Conservation (phyloP, 331 rosid genomes). For the Quercus lobata region DNA sequence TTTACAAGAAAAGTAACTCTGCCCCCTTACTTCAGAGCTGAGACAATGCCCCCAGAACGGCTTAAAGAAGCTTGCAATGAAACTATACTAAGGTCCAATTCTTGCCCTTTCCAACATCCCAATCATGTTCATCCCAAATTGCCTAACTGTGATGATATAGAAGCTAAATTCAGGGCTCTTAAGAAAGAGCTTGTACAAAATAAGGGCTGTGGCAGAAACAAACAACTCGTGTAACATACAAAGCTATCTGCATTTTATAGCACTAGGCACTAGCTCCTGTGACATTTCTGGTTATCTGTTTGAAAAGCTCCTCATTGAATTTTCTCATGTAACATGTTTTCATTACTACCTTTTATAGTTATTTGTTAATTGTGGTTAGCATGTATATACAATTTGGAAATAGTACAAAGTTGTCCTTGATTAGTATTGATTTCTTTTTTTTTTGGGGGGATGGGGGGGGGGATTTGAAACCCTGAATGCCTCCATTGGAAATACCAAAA, state of each 20-base stretch:
- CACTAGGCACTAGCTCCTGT: not conserved
- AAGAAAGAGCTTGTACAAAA: conserved; percentile 43
- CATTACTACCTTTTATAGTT: not conserved
- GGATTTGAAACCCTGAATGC: too few relatives aligned
- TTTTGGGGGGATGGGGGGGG: too few relatives aligned
- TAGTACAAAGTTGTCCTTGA: too few relatives aligned
- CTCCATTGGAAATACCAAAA: too few relatives aligned
- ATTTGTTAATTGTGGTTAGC: too few relatives aligned
- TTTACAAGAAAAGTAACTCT: conserved; percentile 21
- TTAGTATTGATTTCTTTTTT: too few relatives aligned
- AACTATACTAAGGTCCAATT: conserved; percentile 44
- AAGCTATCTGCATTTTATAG: not conserved
- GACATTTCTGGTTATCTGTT: conserved; percentile 2
- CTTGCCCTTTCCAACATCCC: conserved; percentile 49
- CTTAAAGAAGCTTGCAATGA: conserved; percentile 15
- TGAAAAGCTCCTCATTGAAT: not conserved
- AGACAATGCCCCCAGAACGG: conserved; percentile 59
- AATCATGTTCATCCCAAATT: conserved; percentile 81
- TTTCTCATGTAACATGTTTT: not conserved
- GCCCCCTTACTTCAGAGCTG: conserved; percentile 42
- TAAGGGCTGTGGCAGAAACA: conserved; percentile 14
- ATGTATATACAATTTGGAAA: too few relatives aligned
- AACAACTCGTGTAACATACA: not conserved
- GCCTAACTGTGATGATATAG: conserved; percentile 71
- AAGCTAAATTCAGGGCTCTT: conserved; percentile 59